phyloP scores from a whole-genome alignment of 768 basidiomycete genomes.

The Suillus paluster region DNA sequence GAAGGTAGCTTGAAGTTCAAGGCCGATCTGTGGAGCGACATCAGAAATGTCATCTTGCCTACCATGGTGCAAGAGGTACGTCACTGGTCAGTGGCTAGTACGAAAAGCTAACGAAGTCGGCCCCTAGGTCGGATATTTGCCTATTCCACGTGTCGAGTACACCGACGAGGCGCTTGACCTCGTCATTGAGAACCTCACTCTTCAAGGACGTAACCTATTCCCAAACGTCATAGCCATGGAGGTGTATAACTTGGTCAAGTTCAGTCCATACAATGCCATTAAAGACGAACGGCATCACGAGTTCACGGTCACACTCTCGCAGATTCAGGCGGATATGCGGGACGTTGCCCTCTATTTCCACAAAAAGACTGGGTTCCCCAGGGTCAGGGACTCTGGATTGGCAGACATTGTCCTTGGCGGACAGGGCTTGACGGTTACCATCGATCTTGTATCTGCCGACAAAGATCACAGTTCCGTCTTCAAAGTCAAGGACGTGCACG shows the following conservation, averaged over 20 bases:
- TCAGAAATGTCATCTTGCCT: constrained; percentile 83
- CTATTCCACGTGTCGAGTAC: constrained; percentile 95
- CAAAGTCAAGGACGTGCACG: constrained; percentile 69
- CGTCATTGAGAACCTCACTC: constrained; percentile 90
- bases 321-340: constrained; percentile 93
- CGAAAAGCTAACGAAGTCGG: neutral
- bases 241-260: constrained; percentile 81
- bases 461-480: constrained; percentile 73
- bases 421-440: constrained; percentile 71
- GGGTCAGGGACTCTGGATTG: constrained; percentile 79
- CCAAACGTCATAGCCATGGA: constrained; percentile 78
- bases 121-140: constrained; percentile 71
- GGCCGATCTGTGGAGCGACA: constrained; percentile 85
- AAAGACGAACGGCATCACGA: constrained; percentile 69
- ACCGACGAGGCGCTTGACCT: constrained; percentile 85
- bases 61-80: constrained; percentile 72
- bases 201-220: constrained; percentile 88
- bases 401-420: constrained; percentile 89
- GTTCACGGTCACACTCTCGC: constrained; percentile 74
- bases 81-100: constrained; percentile 2
- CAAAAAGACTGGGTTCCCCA: constrained; percentile 84
- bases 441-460: constrained; percentile 63
- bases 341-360: constrained; percentile 92
- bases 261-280: constrained; percentile 71
- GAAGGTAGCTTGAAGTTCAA: constrained; percentile 91